phyloP scores from a whole-genome alignment of 371 early-diverging fungal species.

The Syncephalastrum contaminatum region DNA sequence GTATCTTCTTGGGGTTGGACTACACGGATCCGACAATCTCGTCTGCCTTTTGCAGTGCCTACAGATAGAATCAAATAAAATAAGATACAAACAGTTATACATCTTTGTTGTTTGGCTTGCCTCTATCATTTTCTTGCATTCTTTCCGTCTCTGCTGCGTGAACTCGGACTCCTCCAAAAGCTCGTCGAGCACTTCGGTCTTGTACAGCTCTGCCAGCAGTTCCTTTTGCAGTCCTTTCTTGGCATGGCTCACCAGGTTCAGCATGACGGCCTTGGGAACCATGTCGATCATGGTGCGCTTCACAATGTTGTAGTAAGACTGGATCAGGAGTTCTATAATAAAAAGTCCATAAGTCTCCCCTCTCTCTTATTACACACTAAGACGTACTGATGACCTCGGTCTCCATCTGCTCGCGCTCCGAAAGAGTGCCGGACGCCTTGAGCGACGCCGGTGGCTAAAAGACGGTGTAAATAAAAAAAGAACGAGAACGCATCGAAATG shows the following conservation, averaged over 20 bases:
- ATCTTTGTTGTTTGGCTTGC: constrained; percentile 53
- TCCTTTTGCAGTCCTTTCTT: constrained; percentile 96
- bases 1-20: background rate
- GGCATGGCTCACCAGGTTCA: constrained; percentile 89
- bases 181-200: constrained; percentile 89
- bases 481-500: background rate
- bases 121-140: constrained; percentile 98
- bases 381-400: constrained; percentile 95
- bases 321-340: constrained; percentile 81
- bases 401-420: constrained; percentile 96
- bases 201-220: constrained; percentile 95
- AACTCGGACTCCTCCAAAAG: constrained; percentile 94
- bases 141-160: constrained; percentile 88
- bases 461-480: background rate
- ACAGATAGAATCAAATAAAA: background rate
- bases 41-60: constrained; percentile 91
- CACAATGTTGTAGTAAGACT: constrained; percentile 96
- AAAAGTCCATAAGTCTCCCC: background rate
- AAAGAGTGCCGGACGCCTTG: constrained; percentile 91
- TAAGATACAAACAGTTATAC: background rate
- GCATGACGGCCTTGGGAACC: constrained; percentile 99
- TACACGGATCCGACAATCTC: constrained; percentile 76
- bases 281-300: constrained; percentile 98
- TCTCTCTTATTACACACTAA: constrained; percentile 29
- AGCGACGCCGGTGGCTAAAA: constrained; percentile 88